phyloP scores from a whole-genome alignment of 805 yeast species.

The Candida alai region DNA sequence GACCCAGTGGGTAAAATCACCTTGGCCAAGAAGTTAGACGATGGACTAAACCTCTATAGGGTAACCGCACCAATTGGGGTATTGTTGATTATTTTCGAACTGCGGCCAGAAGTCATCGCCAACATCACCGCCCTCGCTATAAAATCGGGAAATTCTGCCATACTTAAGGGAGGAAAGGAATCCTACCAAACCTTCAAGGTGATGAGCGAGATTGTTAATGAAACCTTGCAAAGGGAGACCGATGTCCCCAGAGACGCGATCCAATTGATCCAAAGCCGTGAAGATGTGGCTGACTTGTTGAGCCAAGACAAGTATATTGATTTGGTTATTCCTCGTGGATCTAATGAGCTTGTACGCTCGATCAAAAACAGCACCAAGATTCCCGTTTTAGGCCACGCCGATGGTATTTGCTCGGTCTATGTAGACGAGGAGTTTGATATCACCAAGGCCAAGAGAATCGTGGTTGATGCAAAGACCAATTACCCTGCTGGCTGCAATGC shows the following conservation, averaged over 20 bases:
- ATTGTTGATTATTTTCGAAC: slow-evolving; percentile 85
- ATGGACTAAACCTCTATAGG: slow-evolving; percentile 77
- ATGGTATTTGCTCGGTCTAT: slow-evolving; percentile 90
- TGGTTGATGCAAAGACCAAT: slow-evolving; percentile 87
- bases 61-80: slow-evolving; percentile 95
- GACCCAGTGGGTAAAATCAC: slow-evolving; percentile 93
- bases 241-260: slow-evolving; percentile 77
- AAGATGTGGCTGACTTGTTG: slow-evolving; percentile 81
- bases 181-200: slow-evolving; percentile 78
- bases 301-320: slow-evolving; percentile 87
- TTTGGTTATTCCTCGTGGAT: slow-evolving; percentile 97
- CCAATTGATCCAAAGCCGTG: slow-evolving; percentile 84
- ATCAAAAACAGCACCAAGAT: slow-evolving; percentile 88
- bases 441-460: slow-evolving; percentile 68
- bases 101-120: slow-evolving; percentile 98
- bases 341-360: slow-evolving; percentile 81
- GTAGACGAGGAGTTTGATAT: slow-evolving; percentile 76
- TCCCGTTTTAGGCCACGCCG: slow-evolving; percentile 98
- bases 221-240: slow-evolving; percentile 54
- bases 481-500: slow-evolving; percentile 99
- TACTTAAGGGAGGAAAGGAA: slow-evolving; percentile 96
- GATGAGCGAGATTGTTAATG: slow-evolving; percentile 68
- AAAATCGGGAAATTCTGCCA: slow-evolving; percentile 96
- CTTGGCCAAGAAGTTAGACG: slow-evolving; percentile 81
- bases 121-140: slow-evolving; percentile 93